Conservation (phyloP, 371 early-diverging fungal genomes). For the Smittium mucronatum region DNA sequence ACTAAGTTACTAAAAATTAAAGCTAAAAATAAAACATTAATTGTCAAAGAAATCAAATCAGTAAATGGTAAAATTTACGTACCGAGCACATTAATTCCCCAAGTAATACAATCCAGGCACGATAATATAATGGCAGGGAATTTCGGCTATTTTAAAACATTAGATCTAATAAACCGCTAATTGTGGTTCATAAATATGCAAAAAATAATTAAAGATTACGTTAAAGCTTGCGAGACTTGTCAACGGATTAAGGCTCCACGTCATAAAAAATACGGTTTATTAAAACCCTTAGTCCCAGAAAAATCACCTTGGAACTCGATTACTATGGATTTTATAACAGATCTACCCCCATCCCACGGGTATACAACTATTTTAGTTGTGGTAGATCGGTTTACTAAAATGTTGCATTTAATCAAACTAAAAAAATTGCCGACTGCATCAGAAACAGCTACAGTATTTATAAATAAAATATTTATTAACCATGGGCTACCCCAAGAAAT, state of each 20-base stretch:
- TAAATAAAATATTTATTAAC: constrained; percentile 17
- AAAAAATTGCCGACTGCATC: constrained; percentile 14
- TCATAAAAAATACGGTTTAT: constrained; percentile 14
- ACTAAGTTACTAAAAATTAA: too few species aligned
- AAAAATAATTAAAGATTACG: constrained; percentile 26
- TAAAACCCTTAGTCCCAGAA: constrained; percentile 20
- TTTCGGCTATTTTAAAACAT: constrained; percentile 19
- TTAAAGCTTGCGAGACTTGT: constrained; percentile 35
- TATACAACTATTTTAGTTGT: constrained; percentile 27
- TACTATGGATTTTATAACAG: constrained; percentile 31
- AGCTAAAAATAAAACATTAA: too few species aligned
- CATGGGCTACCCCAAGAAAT: constrained; percentile 31
- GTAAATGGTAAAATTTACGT: neutral
- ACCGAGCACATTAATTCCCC: neutral
- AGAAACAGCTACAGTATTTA: constrained; percentile 19
- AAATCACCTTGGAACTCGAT: constrained; percentile 16
- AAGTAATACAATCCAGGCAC: constrained; percentile 13
- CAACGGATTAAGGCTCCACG: constrained; percentile 20
- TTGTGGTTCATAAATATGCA: constrained; percentile 37
- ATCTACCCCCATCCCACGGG: constrained; percentile 19
- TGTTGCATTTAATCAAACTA: constrained; percentile 20
- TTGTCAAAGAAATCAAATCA: neutral
- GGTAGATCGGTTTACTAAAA: constrained; percentile 26
- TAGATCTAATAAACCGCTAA: constrained; percentile 21
- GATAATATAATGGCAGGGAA: constrained; percentile 10